Evolutionary conservation across 1,284 basidiomycete genomes (phyloP).

Genomic region (Cutaneotrichosporon sp.): DNA sequence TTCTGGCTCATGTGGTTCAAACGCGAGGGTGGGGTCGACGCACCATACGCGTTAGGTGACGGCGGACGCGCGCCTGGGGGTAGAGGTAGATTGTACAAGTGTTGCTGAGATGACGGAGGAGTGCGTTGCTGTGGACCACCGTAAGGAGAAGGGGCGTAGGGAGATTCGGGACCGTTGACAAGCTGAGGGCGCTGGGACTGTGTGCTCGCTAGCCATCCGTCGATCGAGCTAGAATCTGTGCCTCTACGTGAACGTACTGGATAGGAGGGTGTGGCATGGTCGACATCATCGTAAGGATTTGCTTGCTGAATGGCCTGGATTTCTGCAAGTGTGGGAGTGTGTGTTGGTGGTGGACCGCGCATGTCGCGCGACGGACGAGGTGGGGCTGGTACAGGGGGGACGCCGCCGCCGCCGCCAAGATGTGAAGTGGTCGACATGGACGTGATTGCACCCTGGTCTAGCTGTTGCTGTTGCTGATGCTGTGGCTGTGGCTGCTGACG

Average conservation of each 20-base stretch:
- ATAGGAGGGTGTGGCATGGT: slow-evolving; percentile 5
- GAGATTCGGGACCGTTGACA: slow-evolving; percentile 3
- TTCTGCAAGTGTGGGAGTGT: slow-evolving; percentile 12
- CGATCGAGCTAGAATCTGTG: slow-evolving; percentile 12
- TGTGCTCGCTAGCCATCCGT: background rate
- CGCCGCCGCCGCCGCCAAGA: background rate
- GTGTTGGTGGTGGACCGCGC: background rate
- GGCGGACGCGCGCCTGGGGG: slow-evolving; percentile 27
- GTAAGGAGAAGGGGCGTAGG: background rate
- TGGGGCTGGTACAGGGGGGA: background rate
- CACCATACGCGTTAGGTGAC: slow-evolving; percentile 16
- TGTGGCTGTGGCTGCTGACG: slow-evolving; percentile 17
- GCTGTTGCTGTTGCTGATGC: background rate
- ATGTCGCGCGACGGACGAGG: slow-evolving; percentile 7
- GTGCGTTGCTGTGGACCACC: slow-evolving; percentile 10
- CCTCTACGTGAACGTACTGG: background rate
- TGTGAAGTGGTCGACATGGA: background rate
- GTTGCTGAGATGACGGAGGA: slow-evolving; percentile 16
- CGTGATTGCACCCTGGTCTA: background rate
- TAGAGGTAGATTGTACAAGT: slow-evolving; percentile 14
- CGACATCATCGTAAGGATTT: background rate
- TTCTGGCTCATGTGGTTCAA: slow-evolving; percentile 16
- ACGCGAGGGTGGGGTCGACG: slow-evolving; percentile 16
- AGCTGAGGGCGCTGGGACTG: slow-evolving; percentile 11
- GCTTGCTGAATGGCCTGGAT: slow-evolving; percentile 8